Percentiles rank a stretch among this genome's conserved stretches.
phyloP scores from a whole-genome alignment of 169 alveolate genomes.

The Blepharisma undulans region DNA sequence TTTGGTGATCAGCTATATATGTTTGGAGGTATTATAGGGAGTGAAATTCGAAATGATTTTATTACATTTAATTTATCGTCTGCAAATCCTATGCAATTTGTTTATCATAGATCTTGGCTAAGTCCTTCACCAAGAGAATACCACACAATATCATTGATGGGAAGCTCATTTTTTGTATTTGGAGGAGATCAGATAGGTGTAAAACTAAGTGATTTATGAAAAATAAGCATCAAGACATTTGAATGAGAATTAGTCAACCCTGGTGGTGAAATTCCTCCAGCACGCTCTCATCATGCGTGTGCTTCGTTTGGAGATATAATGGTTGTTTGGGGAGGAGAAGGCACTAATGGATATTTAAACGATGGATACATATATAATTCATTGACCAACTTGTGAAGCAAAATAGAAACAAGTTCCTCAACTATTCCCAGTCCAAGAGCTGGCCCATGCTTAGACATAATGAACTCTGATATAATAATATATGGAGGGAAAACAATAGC shows the following conservation, averaged over 20 bases:
- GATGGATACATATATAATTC: not conserved
- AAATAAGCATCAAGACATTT: not conserved
- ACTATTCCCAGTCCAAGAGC: not conserved
- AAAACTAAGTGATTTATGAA: not conserved
- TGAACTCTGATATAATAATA: no score
- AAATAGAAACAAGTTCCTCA: not conserved
- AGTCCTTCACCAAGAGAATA: not conserved
- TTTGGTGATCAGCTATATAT: not conserved
- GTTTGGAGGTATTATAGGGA: not conserved
- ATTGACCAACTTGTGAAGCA: not conserved
- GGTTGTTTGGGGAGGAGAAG: slow-evolving; percentile 22
- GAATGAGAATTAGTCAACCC: not conserved
- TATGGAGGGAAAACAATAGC: no score
- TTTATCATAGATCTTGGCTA: not conserved
- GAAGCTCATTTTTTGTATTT: not conserved
- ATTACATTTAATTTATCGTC: no score
- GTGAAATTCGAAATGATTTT: no score
- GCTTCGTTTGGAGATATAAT: not conserved
- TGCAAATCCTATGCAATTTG: not conserved
- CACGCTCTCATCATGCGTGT: not conserved
- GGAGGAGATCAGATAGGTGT: not conserved
- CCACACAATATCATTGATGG: not conserved
- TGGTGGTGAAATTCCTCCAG: not conserved
- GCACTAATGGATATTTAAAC: not conserved
- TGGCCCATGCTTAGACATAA: not conserved